Conservation (phyloP, 495 filamentous ascomycete species). For the Lasiosphaeriaceae sp. region DNA sequence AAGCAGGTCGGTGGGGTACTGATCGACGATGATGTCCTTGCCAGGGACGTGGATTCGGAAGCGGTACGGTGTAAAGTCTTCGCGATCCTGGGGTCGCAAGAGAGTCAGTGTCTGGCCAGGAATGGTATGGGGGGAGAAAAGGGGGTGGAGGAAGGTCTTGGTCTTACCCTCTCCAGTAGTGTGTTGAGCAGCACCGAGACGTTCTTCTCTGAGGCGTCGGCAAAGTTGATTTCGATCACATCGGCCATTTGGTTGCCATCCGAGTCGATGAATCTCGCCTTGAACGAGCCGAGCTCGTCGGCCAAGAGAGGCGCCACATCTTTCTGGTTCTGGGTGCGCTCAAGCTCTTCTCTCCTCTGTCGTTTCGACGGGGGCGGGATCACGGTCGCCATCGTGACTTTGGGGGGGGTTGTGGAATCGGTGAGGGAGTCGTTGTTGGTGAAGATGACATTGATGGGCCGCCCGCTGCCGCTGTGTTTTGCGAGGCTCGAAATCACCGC, state of each 20-base stretch:
- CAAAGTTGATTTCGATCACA: constrained; percentile 76
- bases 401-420: background rate
- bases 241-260: constrained; percentile 60
- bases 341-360: constrained; percentile 70
- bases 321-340: constrained; percentile 70
- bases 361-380: constrained; percentile 88
- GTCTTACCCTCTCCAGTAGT: constrained; percentile 53
- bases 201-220: constrained; percentile 83
- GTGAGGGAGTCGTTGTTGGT: background rate
- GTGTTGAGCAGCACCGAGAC: constrained; percentile 89
- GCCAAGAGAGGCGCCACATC: constrained; percentile 65
- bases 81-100: constrained; percentile 45
- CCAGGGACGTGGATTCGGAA: constrained; percentile 67
- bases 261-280: constrained; percentile 84
- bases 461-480: too few species aligned
- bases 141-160: background rate
- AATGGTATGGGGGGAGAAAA: too few species aligned
- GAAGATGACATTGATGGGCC: background rate
- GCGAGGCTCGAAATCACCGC: background rate
- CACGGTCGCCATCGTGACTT: constrained; percentile 88
- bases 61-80: constrained; percentile 82
- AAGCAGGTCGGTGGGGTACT: constrained; percentile 60
- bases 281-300: constrained; percentile 70
- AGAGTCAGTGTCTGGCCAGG: too few species aligned
- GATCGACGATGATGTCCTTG: constrained; percentile 61